Conservation (phyloP, 164 flowering plant species). For the Berberis thunbergii region DNA sequence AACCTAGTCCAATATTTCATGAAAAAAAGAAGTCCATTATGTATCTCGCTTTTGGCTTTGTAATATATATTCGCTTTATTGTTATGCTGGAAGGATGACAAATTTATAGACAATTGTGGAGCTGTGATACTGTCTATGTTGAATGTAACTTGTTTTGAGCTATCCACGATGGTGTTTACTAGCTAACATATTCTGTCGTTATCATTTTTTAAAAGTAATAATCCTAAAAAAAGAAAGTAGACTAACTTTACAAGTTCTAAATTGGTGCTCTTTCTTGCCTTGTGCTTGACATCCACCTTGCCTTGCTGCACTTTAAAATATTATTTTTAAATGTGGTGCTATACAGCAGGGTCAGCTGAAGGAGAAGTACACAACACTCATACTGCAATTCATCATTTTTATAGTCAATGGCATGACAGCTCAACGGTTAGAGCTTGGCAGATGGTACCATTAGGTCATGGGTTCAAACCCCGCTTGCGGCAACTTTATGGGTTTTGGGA, state of each 20-base stretch:
- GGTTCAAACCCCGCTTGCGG: too few relatives aligned
- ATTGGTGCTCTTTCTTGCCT: slow-evolving; percentile 1
- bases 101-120: background rate
- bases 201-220: background rate
- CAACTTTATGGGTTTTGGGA: too few relatives aligned
- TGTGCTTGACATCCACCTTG: background rate
- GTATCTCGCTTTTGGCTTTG: background rate
- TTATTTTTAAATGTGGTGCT: slow-evolving; percentile 6
- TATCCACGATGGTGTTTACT: background rate
- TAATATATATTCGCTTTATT: background rate
- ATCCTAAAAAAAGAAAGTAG: background rate
- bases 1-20: background rate
- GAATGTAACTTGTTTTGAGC: background rate
- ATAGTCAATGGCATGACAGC: too few relatives aligned
- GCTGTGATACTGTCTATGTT: background rate
- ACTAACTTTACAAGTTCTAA: background rate
- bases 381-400: too few relatives aligned
- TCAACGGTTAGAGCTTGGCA: too few relatives aligned
- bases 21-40: background rate
- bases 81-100: background rate
- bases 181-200: background rate
- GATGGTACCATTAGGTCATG: too few relatives aligned
- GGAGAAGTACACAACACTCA: too few relatives aligned
- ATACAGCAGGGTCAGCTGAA: slow-evolving; percentile 28
- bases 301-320: too few relatives aligned